Evolutionary conservation across 192 early-diverging fungal species (phyloP), one percentile per base, ranked within the genome.

Genomic region (Globomyces pollinis-pini): DNA sequence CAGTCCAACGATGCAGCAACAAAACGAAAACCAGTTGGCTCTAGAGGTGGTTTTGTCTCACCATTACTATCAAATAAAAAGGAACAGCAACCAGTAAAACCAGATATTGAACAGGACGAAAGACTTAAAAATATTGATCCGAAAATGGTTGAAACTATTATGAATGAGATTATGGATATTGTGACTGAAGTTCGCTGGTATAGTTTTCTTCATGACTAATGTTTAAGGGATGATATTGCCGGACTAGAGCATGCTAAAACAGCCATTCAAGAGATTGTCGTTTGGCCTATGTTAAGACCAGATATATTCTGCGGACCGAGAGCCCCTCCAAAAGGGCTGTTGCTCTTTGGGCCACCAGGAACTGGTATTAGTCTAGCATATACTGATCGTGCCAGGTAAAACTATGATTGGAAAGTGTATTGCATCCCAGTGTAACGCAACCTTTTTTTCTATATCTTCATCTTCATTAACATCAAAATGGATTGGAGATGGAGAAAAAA

Each of bases 391-490:
- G 42, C 59, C 56, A 73, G n/a, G 88, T 28, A 90, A 96, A 67
- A 96, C 92, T 1, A 68, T 96, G 50, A 88, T 96, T 33, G 93
- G 84, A 15, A 89, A 90, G 39, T 88, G 87, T 70, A 91, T 94
- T 24, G 91, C 92, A 4, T 77, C 79, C 63, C 86, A 91, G 59
- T 84, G 84, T n/a, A 79, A 83, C 2, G 90, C 92, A 3, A 91
- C 89, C 0, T 96, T 96, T 66, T 94, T 96, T 70, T 87, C 76
- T 59, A 96, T 96, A 62, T 87, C 84, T 57, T 80, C 86, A 2
- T 94, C 91, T 2, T 89, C 90, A 9, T 74, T 96, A 47, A 96
- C 92, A 5, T 91, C 89, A 9, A 95, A 95, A 63, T 96, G 91
- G 91, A 23, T 93, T 2, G 89, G 93, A 31, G 91, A 96, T 61